These are phyloP conservation scores for Diaporthe caulivora DNA, from an alignment of 2,329 filamentous ascomycete genomes.

Conservation along the genomic window DNA sequence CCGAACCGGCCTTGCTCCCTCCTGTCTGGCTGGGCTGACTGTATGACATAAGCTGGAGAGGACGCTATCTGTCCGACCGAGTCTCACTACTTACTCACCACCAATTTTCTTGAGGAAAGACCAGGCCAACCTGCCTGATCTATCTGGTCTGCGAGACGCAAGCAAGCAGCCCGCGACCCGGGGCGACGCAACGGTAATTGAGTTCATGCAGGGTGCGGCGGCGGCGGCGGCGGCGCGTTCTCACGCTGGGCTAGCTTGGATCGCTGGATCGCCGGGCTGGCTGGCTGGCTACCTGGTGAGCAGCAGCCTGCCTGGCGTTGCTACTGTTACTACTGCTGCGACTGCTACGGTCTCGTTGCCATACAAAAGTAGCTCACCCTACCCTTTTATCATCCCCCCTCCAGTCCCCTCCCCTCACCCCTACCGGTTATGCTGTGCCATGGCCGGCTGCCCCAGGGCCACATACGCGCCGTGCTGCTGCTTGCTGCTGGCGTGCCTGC, in stretches of 20 bases:
- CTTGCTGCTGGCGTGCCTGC: background rate
- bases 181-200: slow-evolving; percentile 35
- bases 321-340: background rate
- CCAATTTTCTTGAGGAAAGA: background rate
- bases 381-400: background rate
- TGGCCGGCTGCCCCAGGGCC: background rate
- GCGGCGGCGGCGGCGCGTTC: slow-evolving; percentile 8
- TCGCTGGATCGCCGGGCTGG: background rate
- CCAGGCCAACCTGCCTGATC: background rate
- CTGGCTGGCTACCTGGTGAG: background rate
- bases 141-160: background rate
- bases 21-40: background rate
- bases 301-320: background rate
- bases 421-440: slow-evolving; percentile 28
- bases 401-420: background rate
- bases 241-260: slow-evolving; percentile 16
- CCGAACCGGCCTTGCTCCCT: slow-evolving; percentile 1
- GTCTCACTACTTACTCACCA: background rate
- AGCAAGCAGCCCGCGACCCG: slow-evolving; percentile 13
- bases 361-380: background rate
- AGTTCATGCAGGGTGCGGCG: slow-evolving; percentile 29
- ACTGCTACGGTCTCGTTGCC: slow-evolving; percentile 11
- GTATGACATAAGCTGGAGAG: slow-evolving; percentile 13
- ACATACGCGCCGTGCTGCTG: slow-evolving; percentile 14
- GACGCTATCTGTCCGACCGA: background rate